Conservation (phyloP, 2,329 filamentous ascomycete species). For the Madurella fahalii region DNA sequence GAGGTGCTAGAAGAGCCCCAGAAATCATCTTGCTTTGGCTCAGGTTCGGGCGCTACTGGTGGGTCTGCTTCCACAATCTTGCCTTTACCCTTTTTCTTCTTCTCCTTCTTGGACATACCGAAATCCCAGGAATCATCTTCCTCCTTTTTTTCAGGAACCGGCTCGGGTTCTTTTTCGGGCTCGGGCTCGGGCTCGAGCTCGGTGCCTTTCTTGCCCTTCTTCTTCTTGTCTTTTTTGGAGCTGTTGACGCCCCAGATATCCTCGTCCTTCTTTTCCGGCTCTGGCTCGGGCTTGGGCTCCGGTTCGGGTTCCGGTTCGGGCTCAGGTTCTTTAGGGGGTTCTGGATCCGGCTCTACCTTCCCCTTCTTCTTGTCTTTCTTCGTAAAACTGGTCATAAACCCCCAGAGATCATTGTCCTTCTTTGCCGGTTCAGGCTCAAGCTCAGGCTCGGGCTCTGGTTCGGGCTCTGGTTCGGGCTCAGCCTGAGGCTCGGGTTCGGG, state of each 20-base stretch:
- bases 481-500: constrained; percentile 15
- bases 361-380: constrained; percentile 40
- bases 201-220: constrained; percentile 29
- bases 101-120: constrained; percentile 33
- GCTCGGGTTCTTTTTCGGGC: constrained; percentile 28
- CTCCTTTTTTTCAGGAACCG: constrained; percentile 24
- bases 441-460: constrained; percentile 30
- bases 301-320: constrained; percentile 27
- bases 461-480: constrained; percentile 18
- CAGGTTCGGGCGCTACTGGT: constrained; percentile 27
- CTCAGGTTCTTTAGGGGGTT: constrained; percentile 10
- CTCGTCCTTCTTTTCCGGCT: constrained; percentile 25
- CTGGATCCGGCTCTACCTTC: constrained; percentile 16
- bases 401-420: constrained; percentile 24
- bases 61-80: constrained; percentile 28
- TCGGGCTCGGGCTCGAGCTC: constrained; percentile 9
- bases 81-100: constrained; percentile 32
- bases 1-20: constrained; percentile 30
- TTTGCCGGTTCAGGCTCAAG: constrained; percentile 31
- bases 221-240: constrained; percentile 38
- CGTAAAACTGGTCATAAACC: constrained; percentile 25
- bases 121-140: constrained; percentile 26
- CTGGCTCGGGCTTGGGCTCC: constrained; percentile 25
- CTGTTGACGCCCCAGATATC: constrained; percentile 28
- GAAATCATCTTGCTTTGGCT: constrained; percentile 29